Percentiles rank a stretch among this genome's conserved stretches.
phyloP scores from a whole-genome alignment of 2,329 filamentous ascomycete species.

The Paracoccidioides lutzii region DNA sequence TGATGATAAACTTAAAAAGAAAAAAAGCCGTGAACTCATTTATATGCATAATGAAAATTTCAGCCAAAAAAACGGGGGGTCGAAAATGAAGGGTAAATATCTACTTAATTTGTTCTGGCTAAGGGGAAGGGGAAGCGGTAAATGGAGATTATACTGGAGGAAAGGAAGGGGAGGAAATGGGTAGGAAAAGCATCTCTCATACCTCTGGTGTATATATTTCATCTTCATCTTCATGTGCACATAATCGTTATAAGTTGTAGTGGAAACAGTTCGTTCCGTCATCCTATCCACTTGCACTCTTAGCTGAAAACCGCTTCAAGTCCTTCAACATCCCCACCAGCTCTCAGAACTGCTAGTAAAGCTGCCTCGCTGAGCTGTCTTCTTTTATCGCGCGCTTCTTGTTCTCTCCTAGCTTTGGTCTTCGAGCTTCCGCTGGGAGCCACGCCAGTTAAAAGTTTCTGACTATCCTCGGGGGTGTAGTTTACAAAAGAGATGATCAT shows the following conservation, averaged over 20 bases:
- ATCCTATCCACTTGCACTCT: conserved; percentile 1
- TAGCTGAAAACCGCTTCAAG: conserved; percentile 29
- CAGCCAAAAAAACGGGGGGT: background rate
- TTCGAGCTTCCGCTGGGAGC: conserved; percentile 84
- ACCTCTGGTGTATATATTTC: conserved; percentile 6
- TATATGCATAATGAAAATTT: background rate
- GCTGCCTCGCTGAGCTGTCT: conserved; percentile 33
- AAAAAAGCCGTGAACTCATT: background rate
- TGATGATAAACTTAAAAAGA: too few relatives aligned
- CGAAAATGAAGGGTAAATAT: background rate
- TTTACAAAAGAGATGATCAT: conserved; percentile 59
- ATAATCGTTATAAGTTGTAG: conserved; percentile 5
- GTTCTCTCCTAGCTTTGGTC: conserved; percentile 85
- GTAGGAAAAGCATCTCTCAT: conserved; percentile 1
- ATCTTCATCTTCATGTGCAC: conserved; percentile 8
- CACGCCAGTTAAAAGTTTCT: conserved; percentile 72
- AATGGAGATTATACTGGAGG: background rate
- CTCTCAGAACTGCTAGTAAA: conserved; percentile 31
- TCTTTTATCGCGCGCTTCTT: conserved; percentile 69
- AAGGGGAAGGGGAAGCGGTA: background rate
- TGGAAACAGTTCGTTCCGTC: background rate
- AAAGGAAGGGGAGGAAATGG: background rate
- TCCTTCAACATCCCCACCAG: conserved; percentile 35
- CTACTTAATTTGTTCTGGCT: background rate
- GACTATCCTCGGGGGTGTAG: conserved; percentile 69